Evolutionary conservation across 345 rosid species (phyloP), one percentile per base, ranked within the genome.

Genomic region (Pseudoturritis turrita): DNA sequence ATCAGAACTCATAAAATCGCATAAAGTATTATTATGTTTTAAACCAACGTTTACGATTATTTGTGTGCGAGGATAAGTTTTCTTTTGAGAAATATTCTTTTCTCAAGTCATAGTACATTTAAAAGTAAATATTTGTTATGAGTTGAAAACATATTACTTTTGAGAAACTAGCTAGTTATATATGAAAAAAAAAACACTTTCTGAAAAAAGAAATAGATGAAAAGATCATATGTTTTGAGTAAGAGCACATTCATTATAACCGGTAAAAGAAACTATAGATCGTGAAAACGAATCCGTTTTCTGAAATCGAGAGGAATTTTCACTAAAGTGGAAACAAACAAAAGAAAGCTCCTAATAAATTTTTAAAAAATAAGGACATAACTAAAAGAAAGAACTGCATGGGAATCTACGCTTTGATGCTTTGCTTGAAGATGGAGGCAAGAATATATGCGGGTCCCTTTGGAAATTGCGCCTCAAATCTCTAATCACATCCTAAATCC

Each of bases 381-480:
- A 28, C 29, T 46, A 47, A 63, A 18, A 54, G 70, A 49, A 56
- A 65, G 55, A 58, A 55, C 3, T 69, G 79, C 75, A 62, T 76
- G 79, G 74, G 75, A 76, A 76, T 76, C 71, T 69, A 69, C 75
- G 70, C 70, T 76, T 75, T 53, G 75, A 76, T 69, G 74, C 79
- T 39, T 76, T 76, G 75, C 79, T 76, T 76, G 79, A 76, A 62
- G 45, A 76, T 76, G 45, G 75, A 69, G 79, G 70, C 65, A 76
- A 69, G 75, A 69, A 76, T 76, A 76, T 75, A 69, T 62, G 65
- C 70, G 79, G 79, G 75, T 75, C 79, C 78, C 75, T 75, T 75
- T 69, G 75, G 75, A 54, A 75, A 45, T 69, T 54, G 79, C 73
- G 60, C 75, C 74, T 44, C 79, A 68, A 74, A 74, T 74, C 74